Percentiles rank a stretch among this genome's conserved stretches.
These are phyloP conservation scores for Arthrinium puccinioides DNA, from an alignment of 2,329 filamentous ascomycete genomes.

Conservation along the genomic window DNA sequence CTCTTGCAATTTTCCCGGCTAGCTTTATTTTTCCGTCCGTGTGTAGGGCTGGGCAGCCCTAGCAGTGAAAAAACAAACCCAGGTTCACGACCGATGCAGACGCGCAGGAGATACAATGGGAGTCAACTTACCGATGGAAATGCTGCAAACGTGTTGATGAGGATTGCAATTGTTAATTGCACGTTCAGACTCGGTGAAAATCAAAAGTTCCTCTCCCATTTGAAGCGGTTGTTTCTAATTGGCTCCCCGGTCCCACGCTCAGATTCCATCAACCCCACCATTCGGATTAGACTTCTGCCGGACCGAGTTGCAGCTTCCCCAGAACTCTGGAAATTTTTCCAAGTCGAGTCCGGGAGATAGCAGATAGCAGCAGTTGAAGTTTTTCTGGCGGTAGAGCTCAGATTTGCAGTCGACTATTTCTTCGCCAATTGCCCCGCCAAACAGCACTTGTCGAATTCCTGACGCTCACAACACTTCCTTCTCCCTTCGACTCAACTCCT, in stretches of 20 bases:
- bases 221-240: not conserved
- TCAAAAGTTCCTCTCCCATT: not conserved
- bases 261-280: not conserved
- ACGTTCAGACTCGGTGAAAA: not conserved
- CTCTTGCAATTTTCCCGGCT: constrained; percentile 2
- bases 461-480: not conserved
- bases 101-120: not conserved
- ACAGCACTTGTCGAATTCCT: not conserved
- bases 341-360: constrained; percentile 3
- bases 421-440: constrained; percentile 7
- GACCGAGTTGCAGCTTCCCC: not conserved
- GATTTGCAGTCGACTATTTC: not conserved
- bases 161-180: not conserved
- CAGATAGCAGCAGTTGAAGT: constrained; percentile 1
- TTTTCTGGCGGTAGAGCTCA: constrained; percentile 2
- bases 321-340: constrained; percentile 1
- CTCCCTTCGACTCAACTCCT: not conserved
- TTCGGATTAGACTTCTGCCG: constrained; percentile 2
- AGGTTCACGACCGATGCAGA: not conserved
- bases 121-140: not conserved
- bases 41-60: constrained; percentile 3
- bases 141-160: not conserved
- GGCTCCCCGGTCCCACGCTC: not conserved
- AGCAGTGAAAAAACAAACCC: not conserved
- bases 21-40: constrained; percentile 2